Conservation (phyloP, 2,329 filamentous ascomycete species). For the Trichoderma harzianum region DNA sequence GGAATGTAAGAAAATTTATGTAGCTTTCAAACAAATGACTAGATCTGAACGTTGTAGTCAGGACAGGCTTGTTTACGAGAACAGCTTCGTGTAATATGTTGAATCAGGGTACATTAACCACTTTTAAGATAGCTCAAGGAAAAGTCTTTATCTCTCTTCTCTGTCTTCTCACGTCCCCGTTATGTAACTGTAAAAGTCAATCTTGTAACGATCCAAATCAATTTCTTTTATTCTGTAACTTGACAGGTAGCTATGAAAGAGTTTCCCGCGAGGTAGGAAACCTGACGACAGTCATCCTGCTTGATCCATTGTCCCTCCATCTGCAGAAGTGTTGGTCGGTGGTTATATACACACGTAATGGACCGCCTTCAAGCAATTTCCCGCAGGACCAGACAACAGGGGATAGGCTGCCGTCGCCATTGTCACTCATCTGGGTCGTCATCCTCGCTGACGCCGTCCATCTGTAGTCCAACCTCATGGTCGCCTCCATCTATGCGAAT, state of each 20-base stretch:
- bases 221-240: constrained; percentile 14
- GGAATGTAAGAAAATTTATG: background rate
- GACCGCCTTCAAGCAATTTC: constrained; percentile 21
- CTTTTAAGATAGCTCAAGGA: background rate
- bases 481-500: constrained; percentile 30
- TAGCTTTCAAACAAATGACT: constrained; percentile 3
- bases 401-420: constrained; percentile 60
- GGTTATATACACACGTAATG: background rate
- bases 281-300: constrained; percentile 58
- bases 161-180: background rate
- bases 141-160: background rate
- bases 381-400: constrained; percentile 62
- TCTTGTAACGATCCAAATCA: constrained; percentile 17
- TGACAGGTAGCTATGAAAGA: background rate
- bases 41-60: constrained; percentile 8
- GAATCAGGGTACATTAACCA: background rate
- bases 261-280: constrained; percentile 40
- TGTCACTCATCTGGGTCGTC: constrained; percentile 62
- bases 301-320: constrained; percentile 60
- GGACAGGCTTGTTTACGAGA: constrained; percentile 2
- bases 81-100: background rate
- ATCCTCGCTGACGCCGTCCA: constrained; percentile 57
- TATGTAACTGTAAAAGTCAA: background rate
- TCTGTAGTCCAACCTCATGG: constrained; percentile 37
- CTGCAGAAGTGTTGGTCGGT: constrained; percentile 34